Evolutionary conservation across 129 eudicot species (phyloP), one percentile per base, ranked within the genome.

Genomic region (Deinandra increscens): DNA sequence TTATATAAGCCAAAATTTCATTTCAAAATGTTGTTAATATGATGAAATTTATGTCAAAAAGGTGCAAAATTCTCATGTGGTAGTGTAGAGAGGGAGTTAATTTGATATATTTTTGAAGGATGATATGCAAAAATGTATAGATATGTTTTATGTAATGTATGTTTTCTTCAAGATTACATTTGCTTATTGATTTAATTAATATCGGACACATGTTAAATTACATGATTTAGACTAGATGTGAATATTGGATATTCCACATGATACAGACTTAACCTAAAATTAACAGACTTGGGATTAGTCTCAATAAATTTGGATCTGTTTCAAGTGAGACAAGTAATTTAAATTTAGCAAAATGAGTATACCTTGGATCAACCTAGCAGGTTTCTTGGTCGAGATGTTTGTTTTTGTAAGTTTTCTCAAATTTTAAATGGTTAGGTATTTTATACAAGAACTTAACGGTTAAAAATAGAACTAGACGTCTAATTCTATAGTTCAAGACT

Each of bases 91-190:
- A 23, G 58, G 29, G 45, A 31, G 37, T 49, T n/a, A n/a, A n/a
- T n/a, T 13, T 46, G 34, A 60, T n/a, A n/a, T n/a, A n/a, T 51
- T 64, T 53, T 18, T 73, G 13, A 51, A 74, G 61, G 51, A 37
- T 19, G 38, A 22, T 42, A 12, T 72, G 12, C 11, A 72, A 17
- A 62, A 34, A 33, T 60, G 22, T 73, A 36, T 36, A 34, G 43
- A 17, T 46, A 46, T 48, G 37, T 54, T 18, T 18, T 15, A 58
- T 71, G 64, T 71, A 15, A 59, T 69, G 23, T 69, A 9, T 50
- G 26, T 64, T 26, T n/a, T 17, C n/a, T 20, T 22, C 12, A 13
- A 62, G 31, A 64, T 63, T 15, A 5, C 31, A 23, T 37, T 62
- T 22, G 69, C 42, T 48, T 22, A 9, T 14, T 14, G 39, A 13